Conservation (phyloP, 768 basidiomycete species). For the Gloeophyllum trabeum region DNA sequence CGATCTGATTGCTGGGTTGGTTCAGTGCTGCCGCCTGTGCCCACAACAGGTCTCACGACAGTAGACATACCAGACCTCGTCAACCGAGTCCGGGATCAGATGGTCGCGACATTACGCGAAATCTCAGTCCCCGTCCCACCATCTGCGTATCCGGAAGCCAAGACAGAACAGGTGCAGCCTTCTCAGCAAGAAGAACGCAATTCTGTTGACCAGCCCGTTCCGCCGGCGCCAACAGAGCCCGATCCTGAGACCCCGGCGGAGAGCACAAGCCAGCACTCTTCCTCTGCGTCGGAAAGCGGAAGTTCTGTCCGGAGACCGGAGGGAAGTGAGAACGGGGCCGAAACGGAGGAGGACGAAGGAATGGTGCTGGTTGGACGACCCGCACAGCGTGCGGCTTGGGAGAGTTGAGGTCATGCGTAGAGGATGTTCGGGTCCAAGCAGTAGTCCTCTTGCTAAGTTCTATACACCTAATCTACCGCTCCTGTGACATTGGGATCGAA, state of each 20-base stretch:
- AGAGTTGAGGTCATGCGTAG: no score
- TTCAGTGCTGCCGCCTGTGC: slow-evolving; percentile 83
- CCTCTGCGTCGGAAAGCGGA: slow-evolving; percentile 13
- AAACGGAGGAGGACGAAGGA: slow-evolving; percentile 80
- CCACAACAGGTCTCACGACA: slow-evolving; percentile 58
- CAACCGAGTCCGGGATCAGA: slow-evolving; percentile 57
- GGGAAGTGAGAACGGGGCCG: slow-evolving; percentile 52
- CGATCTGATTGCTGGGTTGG: slow-evolving; percentile 5
- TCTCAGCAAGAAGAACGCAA: slow-evolving; percentile 1
- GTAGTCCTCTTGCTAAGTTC: no score
- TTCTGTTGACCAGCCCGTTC: background rate
- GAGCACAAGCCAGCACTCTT: slow-evolving; percentile 12
- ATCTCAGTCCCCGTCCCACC: slow-evolving; percentile 50
- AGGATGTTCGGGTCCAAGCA: no score
- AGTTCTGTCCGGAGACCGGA: slow-evolving; percentile 26
- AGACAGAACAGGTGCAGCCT: slow-evolving; percentile 2
- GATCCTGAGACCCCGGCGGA: slow-evolving; percentile 17
- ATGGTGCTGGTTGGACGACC: slow-evolving; percentile 72
- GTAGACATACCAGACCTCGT: slow-evolving; percentile 64
- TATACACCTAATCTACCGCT: no score
- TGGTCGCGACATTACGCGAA: slow-evolving; percentile 69
- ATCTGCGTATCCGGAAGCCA: slow-evolving; percentile 2
- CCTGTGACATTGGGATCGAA: no score
- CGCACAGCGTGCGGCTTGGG: no score
- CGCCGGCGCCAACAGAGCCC: slow-evolving; percentile 13